Percentiles rank a stretch among this genome's conserved stretches.
Evolutionary conservation across 192 early-diverging fungal genomes (phyloP).

Genomic region (Jimgerdemannia flammicorona): DNA sequence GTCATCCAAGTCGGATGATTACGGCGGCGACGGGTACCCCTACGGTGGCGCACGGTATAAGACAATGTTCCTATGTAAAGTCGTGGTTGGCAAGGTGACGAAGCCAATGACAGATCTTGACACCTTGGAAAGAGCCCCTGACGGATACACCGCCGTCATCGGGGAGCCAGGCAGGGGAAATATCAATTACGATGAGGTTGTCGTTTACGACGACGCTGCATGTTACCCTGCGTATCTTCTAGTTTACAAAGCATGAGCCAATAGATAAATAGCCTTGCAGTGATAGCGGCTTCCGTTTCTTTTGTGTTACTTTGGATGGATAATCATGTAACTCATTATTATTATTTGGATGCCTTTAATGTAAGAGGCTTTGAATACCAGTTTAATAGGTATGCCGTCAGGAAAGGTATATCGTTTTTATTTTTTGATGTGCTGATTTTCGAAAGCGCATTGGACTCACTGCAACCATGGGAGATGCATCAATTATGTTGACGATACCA

Average conservation of each 20-base stretch:
- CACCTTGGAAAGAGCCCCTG: conserved; percentile 6
- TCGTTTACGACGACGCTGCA: conserved; percentile 20
- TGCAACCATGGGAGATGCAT: too few relatives aligned
- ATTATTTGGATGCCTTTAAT: too few relatives aligned
- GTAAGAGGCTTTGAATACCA: too few relatives aligned
- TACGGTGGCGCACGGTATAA: conserved; percentile 16
- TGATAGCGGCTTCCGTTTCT: too few relatives aligned
- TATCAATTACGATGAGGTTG: conserved; percentile 26
- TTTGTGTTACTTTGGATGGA: too few relatives aligned
- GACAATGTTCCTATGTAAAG: conserved; percentile 19
- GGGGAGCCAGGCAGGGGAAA: conserved; percentile 22
- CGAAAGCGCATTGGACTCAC: too few relatives aligned
- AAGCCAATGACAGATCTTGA: conserved; percentile 1
- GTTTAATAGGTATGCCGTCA: too few relatives aligned
- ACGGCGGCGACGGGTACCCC: conserved; percentile 8
- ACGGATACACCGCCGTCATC: conserved; percentile 10
- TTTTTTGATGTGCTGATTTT: too few relatives aligned
- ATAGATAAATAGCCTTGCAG: too few relatives aligned
- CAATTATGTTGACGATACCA: too few relatives aligned
- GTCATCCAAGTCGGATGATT: conserved; percentile 28
- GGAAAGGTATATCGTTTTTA: too few relatives aligned
- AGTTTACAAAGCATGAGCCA: conserved; percentile 3
- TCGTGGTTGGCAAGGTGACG: conserved; percentile 18
- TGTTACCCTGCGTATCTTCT: conserved; percentile 21
- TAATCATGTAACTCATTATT: too few relatives aligned